A percentile compares a stretch with the other conserved stretches of the same genome.
Conservation (phyloP, 768 basidiomycete genomes). For the Termitomyces sp. region DNA sequence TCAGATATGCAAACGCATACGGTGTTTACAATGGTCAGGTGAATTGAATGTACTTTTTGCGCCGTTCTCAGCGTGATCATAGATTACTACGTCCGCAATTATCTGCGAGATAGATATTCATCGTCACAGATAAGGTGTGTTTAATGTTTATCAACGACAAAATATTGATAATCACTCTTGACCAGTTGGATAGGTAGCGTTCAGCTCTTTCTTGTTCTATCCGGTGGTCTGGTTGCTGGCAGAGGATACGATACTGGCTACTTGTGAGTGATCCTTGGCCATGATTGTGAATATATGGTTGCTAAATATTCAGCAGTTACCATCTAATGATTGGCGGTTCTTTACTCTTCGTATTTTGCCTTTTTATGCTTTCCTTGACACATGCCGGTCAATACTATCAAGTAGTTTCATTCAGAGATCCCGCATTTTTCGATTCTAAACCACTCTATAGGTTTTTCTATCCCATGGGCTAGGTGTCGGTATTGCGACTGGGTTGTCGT, state of each 20-base stretch:
- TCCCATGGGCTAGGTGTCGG: conserved; percentile 43
- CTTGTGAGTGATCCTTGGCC: conserved; percentile 32
- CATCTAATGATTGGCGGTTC: conserved; percentile 7
- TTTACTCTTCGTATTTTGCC: conserved; percentile 3
- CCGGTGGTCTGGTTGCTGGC: conserved; percentile 43
- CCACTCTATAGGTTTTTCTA: conserved; percentile 33
- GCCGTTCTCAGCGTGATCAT: background rate
- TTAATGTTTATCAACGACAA: background rate
- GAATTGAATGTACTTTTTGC: background rate
- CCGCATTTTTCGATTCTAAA: background rate
- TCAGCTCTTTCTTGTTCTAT: conserved; percentile 44
- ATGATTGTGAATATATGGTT: background rate
- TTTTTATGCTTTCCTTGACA: conserved; percentile 11
- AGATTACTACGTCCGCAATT: conserved; percentile 41
- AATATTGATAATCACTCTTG: background rate
- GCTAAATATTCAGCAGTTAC: conserved; percentile 4
- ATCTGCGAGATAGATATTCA: conserved; percentile 26
- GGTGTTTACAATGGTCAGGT: conserved; percentile 9
- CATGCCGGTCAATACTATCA: conserved; percentile 24
- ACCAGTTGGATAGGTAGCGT: conserved; percentile 43
- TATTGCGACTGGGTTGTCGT: conserved; percentile 43
- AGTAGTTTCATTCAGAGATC: conserved; percentile 1
- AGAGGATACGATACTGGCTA: conserved; percentile 51
- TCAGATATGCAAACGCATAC: conserved; percentile 4
- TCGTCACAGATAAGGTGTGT: conserved; percentile 25